Conservation (phyloP, 306 rosid species). For the Sphenostylis stenocarpa region DNA sequence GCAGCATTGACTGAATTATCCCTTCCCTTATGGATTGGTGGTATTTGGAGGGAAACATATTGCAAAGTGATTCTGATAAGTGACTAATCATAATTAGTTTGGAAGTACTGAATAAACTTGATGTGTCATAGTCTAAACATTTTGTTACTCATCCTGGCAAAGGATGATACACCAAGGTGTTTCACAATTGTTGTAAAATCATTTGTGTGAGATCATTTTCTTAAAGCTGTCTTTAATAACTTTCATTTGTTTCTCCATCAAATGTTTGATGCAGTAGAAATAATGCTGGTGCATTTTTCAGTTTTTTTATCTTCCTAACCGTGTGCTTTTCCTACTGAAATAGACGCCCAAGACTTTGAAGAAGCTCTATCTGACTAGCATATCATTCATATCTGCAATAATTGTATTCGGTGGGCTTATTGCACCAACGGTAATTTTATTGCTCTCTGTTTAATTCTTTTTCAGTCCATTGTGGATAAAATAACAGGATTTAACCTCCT, state of each 20-base stretch:
- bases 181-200: slow-evolving; percentile 4
- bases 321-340: slow-evolving; percentile 32
- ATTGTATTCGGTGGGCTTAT: slow-evolving; percentile 87
- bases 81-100: not conserved
- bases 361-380: slow-evolving; percentile 79
- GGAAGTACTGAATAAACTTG: not conserved
- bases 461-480: too few species aligned
- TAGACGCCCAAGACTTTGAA: slow-evolving; percentile 84
- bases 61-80: not conserved
- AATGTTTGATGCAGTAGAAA: slow-evolving; percentile 8
- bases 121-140: not conserved
- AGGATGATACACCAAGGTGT: not conserved
- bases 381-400: slow-evolving; percentile 65
- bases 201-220: not conserved
- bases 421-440: slow-evolving; percentile 81
- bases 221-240: not conserved
- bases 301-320: slow-evolving; percentile 10
- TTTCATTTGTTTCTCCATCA: slow-evolving; percentile 20
- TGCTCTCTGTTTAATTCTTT: not conserved
- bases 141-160: not conserved
- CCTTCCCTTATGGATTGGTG: not conserved
- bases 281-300: slow-evolving; percentile 5
- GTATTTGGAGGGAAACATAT: slow-evolving; percentile 2
- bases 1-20: not conserved
- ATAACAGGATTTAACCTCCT: not conserved